Conservation (phyloP, 768 basidiomycete species). For the Cystobasidiopsis lactophilus region DNA sequence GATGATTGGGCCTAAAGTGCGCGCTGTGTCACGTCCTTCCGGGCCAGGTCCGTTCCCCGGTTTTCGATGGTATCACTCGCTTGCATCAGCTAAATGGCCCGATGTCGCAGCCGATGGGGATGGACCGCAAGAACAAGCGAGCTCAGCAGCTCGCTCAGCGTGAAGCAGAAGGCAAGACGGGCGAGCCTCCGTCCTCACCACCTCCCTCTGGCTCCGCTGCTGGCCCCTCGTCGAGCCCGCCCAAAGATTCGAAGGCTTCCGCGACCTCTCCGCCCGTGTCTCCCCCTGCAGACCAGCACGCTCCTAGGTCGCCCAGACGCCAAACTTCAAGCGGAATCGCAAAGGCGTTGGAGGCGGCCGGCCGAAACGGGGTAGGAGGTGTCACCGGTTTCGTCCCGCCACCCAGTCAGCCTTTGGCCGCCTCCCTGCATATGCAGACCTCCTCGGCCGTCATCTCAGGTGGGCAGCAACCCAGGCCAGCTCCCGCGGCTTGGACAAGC, state of each 20-base stretch:
- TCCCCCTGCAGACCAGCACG: no score
- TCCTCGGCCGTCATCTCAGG: background rate
- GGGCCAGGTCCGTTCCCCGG: background rate
- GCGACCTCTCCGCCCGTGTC: no score
- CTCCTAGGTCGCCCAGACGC: no score
- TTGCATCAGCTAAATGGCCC: no score
- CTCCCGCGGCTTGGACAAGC: no score
- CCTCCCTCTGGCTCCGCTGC: no score
- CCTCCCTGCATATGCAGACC: background rate
- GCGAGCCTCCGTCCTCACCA: no score
- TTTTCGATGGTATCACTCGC: no score
- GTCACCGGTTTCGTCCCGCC: background rate
- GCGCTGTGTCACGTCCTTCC: background rate
- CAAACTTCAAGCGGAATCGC: background rate
- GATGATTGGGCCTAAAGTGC: background rate
- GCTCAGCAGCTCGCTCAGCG: constrained; percentile 1
- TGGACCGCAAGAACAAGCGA: constrained; percentile 2
- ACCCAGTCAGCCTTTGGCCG: background rate
- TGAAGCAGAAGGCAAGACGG: background rate
- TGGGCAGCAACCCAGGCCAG: no score
- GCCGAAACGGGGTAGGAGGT: background rate
- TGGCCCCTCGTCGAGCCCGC: no score
- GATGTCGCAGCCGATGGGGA: background rate
- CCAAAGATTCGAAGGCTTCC: no score
- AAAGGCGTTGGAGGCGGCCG: background rate